A percentile compares a stretch with the other conserved stretches of the same genome.
phyloP scores from a whole-genome alignment of 768 basidiomycete genomes.

The Dacryopinax primogenitus region DNA sequence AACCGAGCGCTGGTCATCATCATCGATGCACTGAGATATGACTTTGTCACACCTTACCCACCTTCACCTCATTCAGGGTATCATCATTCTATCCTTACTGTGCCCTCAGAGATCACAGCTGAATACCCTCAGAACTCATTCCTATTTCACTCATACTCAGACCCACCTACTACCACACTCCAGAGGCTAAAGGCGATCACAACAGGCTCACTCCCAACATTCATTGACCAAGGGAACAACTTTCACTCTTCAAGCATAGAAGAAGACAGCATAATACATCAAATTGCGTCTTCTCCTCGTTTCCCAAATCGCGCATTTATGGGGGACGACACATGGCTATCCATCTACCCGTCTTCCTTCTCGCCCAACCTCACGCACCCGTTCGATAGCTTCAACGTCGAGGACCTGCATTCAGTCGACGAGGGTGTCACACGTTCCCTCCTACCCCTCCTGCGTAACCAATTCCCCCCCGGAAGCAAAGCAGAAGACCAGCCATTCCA shows the following conservation, averaged over 20 bases:
- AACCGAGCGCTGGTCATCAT: slow-evolving; percentile 70
- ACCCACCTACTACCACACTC: slow-evolving; percentile 89
- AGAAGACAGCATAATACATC: slow-evolving; percentile 80
- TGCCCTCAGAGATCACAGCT: slow-evolving; percentile 60
- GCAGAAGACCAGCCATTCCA: slow-evolving; percentile 51
- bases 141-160: slow-evolving; percentile 78
- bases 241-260: slow-evolving; percentile 76
- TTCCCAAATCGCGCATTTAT: slow-evolving; percentile 63
- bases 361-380: slow-evolving; percentile 60
- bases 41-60: slow-evolving; percentile 70
- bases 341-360: slow-evolving; percentile 70
- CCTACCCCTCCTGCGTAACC: slow-evolving; percentile 51
- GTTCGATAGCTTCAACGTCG: slow-evolving; percentile 96
- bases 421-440: slow-evolving; percentile 75
- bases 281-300: slow-evolving; percentile 41
- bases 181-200: slow-evolving; percentile 92
- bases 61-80: slow-evolving; percentile 43
- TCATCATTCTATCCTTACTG: slow-evolving; percentile 70
- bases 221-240: slow-evolving; percentile 85
- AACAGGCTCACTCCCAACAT: slow-evolving; percentile 89
- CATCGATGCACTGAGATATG: slow-evolving; percentile 86
- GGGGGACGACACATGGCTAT: slow-evolving; percentile 96
- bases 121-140: slow-evolving; percentile 58
- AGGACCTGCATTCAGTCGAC: slow-evolving; percentile 93
- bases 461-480: slow-evolving; percentile 20